phyloP scores from a whole-genome alignment of 495 filamentous ascomycete species.

The Xylaria telfairii region DNA sequence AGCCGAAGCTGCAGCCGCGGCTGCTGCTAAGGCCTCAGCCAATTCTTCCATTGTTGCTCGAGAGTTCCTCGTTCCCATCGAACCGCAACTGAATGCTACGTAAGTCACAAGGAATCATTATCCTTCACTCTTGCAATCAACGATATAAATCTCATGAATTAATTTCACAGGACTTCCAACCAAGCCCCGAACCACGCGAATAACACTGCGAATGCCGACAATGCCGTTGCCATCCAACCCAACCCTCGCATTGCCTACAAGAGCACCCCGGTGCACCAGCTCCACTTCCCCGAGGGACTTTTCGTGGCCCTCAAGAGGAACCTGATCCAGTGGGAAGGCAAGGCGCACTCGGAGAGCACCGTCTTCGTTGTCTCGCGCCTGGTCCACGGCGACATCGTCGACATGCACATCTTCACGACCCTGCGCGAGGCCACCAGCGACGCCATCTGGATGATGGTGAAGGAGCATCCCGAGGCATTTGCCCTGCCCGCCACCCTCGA shows the following conservation, averaged over 20 bases:
- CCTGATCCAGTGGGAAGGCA: neutral
- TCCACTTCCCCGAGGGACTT: constrained; percentile 6
- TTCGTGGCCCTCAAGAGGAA: neutral
- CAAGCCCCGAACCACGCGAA: neutral
- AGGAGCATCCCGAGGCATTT: constrained; percentile 18
- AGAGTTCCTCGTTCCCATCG: neutral
- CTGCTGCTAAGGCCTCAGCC: neutral
- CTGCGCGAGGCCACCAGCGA: constrained; percentile 1
- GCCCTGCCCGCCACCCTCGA: neutral
- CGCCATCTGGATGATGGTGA: neutral
- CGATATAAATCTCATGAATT: too few relatives aligned
- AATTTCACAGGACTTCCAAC: neutral
- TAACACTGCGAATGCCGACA: neutral
- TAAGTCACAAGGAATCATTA: neutral
- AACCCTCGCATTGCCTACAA: constrained; percentile 19
- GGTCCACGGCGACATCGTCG: neutral
- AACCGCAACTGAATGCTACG: neutral
- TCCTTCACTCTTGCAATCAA: neutral
- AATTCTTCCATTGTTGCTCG: neutral
- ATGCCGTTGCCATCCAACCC: neutral
- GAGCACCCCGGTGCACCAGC: constrained; percentile 11
- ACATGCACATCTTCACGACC: neutral
- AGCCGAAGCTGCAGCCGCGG: neutral
- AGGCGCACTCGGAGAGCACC: neutral
- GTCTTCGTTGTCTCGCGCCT: neutral